Percentiles rank a stretch among this genome's conserved stretches.
These are phyloP conservation scores for Bruguiera sexangula DNA, from an alignment of 345 rosid genomes.

Conservation along the genomic window DNA sequence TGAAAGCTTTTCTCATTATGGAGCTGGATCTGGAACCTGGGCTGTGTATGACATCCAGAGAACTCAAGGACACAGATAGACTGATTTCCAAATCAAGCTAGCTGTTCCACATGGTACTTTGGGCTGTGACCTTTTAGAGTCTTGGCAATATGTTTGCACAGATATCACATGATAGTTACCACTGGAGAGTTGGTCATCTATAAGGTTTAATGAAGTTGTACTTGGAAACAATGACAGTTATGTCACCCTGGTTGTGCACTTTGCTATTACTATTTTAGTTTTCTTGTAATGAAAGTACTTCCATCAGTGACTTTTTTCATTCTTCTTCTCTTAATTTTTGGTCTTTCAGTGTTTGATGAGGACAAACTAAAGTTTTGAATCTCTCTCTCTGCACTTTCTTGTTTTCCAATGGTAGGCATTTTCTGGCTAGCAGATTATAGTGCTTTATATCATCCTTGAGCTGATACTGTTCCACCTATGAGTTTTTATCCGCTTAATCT, in stretches of 20 bases:
- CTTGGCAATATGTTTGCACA: constrained; percentile 28
- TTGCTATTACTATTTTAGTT: constrained; percentile 14
- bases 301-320: not conserved
- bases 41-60: constrained; percentile 67
- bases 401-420: too few relatives aligned
- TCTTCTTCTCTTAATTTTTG: constrained; percentile 12
- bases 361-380: not conserved
- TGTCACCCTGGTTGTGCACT: constrained; percentile 15
- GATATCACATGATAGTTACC: constrained; percentile 19
- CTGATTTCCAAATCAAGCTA: constrained; percentile 20
- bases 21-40: constrained; percentile 60
- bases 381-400: too few relatives aligned
- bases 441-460: too few relatives aligned
- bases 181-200: constrained; percentile 18
- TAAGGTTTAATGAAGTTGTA: constrained; percentile 29
- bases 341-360: not conserved
- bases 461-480: too few relatives aligned
- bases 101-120: constrained; percentile 35
- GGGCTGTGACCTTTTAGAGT: constrained; percentile 38
- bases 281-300: constrained; percentile 16
- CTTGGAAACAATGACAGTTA: constrained; percentile 19
- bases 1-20: constrained; percentile 75
- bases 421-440: too few relatives aligned
- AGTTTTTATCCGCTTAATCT: too few relatives aligned
- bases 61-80: constrained; percentile 73